Conservation (phyloP, 2,329 filamentous ascomycete species). For the Ceratocystis huliohia region DNA sequence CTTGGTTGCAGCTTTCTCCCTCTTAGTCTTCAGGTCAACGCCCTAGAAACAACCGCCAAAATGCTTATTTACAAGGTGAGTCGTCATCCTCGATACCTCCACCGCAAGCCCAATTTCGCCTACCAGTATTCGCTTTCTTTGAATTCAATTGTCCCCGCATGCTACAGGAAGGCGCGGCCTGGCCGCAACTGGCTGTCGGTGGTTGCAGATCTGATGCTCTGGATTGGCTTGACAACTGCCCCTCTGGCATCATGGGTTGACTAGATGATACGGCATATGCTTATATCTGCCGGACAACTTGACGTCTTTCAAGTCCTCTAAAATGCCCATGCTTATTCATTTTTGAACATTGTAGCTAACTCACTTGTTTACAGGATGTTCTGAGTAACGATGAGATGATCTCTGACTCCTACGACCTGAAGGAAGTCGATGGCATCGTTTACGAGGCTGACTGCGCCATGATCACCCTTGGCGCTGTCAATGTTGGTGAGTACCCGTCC, state of each 20-base stretch:
- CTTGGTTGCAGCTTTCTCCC: background rate
- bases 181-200: background rate
- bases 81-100: constrained; percentile 11
- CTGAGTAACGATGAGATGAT: constrained; percentile 88
- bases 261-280: too few relatives aligned
- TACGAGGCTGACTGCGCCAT: constrained; percentile 90
- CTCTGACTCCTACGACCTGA: constrained; percentile 84
- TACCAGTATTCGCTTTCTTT: background rate
- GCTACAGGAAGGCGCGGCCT: too few relatives aligned
- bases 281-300: too few relatives aligned
- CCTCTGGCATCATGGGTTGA: too few relatives aligned
- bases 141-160: background rate
- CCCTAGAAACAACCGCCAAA: constrained; percentile 33
- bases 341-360: constrained; percentile 1
- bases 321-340: background rate
- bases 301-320: background rate
- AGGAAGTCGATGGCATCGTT: constrained; percentile 63
- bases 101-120: background rate
- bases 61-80: constrained; percentile 65
- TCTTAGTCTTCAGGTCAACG: constrained; percentile 12
- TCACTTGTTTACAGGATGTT: constrained; percentile 52
- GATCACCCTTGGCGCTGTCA: constrained; percentile 65
- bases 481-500: constrained; percentile 49
- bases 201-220: background rate
- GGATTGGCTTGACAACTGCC: background rate